Evolutionary conservation across 164 flowering plant species (phyloP), one percentile per base, ranked within the genome.

Genomic region (Macadamia tetraphylla): DNA sequence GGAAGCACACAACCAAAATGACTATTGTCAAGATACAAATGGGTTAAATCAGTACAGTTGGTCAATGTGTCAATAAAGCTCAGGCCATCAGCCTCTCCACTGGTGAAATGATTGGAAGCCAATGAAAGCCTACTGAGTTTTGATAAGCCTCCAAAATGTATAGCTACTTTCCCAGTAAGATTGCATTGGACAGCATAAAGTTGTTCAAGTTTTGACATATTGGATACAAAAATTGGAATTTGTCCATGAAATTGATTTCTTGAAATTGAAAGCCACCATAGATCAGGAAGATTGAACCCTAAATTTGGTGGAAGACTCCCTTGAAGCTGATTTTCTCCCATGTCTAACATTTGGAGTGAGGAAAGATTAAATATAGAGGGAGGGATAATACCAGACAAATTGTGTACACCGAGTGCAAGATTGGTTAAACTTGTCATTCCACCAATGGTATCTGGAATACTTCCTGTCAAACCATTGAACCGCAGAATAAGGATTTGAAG

Each of bases 21-120:
- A 51, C 52, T 70, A 3, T 31, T 40, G 14, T 14, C 31, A 4
- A 63, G 30, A 1, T 14, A 31, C 42, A 70, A 62, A 6, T 3
- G 40, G 40, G 44, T 12, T 51, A 78, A 48, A 23, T 48, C 52
- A 49, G 51, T 69, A n/a, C 75, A 72, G 6, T 78, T 78, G 1
- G 32, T 53, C 18, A 78, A 67, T 2, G 71, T 58, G 2, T 5
- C 29, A 2, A 68, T 13, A 35, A 73, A 73, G 29, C 44, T 55
- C 60, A 58, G 46, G 31, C 65, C 68, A 63, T 13, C 60, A 6
- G 29, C 42, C 32, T 71, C 56, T 6, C 9, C 42, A 15, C 46
- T 7, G 13, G 32, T 58, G 14, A 44, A 49, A 44, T 35, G 40
- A 60, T 42, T 65, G 0, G n/a, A 31, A 29, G 11, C 29, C 1